phyloP scores from a whole-genome alignment of 352 stramenopile species.

The Phytophthora tentaculata region DNA sequence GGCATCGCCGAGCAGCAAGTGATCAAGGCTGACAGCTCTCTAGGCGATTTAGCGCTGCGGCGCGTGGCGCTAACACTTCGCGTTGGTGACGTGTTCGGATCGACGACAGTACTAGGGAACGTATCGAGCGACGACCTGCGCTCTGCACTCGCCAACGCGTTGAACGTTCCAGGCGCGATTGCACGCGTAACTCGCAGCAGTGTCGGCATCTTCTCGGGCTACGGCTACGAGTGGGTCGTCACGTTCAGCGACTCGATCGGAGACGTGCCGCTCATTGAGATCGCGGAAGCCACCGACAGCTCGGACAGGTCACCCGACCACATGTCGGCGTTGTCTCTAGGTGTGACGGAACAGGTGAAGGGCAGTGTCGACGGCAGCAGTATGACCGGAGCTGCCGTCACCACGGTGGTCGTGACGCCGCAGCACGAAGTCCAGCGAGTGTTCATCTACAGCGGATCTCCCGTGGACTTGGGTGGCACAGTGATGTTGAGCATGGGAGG shows the following conservation, averaged over 20 bases:
- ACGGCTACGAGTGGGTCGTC: slow-evolving; percentile 76
- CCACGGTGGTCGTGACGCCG: slow-evolving; percentile 36
- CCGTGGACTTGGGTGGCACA: slow-evolving; percentile 59
- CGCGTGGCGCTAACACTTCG: slow-evolving; percentile 22
- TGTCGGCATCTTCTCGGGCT: slow-evolving; percentile 51
- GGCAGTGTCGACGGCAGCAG: slow-evolving; percentile 41
- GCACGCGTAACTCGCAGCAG: slow-evolving; percentile 45
- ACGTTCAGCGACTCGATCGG: slow-evolving; percentile 65
- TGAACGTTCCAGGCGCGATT: slow-evolving; percentile 26
- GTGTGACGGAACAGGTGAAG: slow-evolving; percentile 50
- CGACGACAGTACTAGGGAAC: slow-evolving; percentile 46
- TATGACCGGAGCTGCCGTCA: slow-evolving; percentile 22
- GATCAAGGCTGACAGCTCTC: slow-evolving; percentile 47
- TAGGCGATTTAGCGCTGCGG: slow-evolving; percentile 34
- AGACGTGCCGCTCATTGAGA: slow-evolving; percentile 51
- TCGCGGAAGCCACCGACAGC: slow-evolving; percentile 17
- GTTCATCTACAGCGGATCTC: slow-evolving; percentile 64
- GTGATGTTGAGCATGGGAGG: slow-evolving; percentile 73
- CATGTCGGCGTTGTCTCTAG: slow-evolving; percentile 31
- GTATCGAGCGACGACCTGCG: slow-evolving; percentile 43
- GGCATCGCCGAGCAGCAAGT: slow-evolving; percentile 69
- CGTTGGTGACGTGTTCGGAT: slow-evolving; percentile 27
- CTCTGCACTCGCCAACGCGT: slow-evolving; percentile 15
- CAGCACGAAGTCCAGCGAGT: slow-evolving; percentile 74
- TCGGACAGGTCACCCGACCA: slow-evolving; percentile 32